Conservation (phyloP, 202 grass and related monocot species). For the Sporobolus alterniflorus region DNA sequence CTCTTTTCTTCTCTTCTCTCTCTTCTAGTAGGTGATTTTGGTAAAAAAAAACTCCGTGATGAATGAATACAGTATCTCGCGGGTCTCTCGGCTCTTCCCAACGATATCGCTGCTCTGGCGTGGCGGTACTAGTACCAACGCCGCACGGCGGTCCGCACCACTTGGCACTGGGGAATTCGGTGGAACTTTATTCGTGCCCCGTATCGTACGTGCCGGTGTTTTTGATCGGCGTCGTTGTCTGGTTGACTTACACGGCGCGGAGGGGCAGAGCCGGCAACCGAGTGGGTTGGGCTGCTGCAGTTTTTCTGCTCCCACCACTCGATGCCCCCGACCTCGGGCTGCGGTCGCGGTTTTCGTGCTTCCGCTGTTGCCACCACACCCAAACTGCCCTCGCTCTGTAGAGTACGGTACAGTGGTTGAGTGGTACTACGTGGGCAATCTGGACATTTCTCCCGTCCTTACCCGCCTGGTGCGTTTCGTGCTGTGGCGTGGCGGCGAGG, state of each 20-base stretch:
- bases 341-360: not conserved
- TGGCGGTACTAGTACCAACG: not conserved
- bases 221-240: not conserved
- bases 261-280: conserved; percentile 9
- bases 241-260: conserved; percentile 24
- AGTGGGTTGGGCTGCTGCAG: not conserved
- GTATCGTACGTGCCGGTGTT: not conserved
- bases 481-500: not conserved
- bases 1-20: conserved; percentile 15
- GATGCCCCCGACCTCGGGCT: not conserved
- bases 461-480: not conserved
- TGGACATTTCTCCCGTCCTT: not conserved
- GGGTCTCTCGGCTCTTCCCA: conserved; percentile 17
- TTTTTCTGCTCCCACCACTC: not conserved
- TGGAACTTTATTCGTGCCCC: conserved; percentile 6
- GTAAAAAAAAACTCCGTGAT: not conserved
- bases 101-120: not conserved
- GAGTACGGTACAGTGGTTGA: too few relatives aligned
- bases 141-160: not conserved
- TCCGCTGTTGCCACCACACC: not conserved
- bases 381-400: not conserved
- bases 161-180: not conserved
- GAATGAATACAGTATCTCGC: conserved; percentile 16
- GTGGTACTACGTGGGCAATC: not conserved
- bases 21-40: not conserved